A percentile compares a stretch with the other conserved stretches of the same genome.
phyloP scores from a whole-genome alignment of 495 filamentous ascomycete genomes.

The Aspergillus affinis region DNA sequence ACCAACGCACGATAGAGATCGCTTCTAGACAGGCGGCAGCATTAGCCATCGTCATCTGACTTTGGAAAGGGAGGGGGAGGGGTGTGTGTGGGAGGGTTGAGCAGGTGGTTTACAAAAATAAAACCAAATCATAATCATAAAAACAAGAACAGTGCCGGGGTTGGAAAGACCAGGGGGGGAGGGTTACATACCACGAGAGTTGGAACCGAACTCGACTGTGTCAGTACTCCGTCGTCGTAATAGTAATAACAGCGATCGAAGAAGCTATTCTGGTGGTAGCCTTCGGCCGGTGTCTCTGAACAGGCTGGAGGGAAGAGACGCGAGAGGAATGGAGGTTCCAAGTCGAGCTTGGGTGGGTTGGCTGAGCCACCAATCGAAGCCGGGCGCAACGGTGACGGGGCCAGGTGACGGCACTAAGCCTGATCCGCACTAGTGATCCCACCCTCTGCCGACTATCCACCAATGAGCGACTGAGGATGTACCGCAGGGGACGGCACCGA shows the following conservation, averaged over 20 bases:
- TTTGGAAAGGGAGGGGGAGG: background rate
- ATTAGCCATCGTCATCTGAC: constrained; percentile 28
- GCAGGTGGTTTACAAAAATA: constrained; percentile 1
- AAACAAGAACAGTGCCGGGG: background rate
- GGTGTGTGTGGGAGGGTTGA: constrained; percentile 11
- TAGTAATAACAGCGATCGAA: background rate
- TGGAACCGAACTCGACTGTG: background rate
- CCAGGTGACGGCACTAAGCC: constrained; percentile 18
- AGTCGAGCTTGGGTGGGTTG: background rate
- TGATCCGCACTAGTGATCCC: constrained; percentile 16
- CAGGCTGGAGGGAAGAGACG: background rate
- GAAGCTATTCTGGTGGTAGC: background rate
- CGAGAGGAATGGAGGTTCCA: background rate
- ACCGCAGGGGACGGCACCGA: constrained; percentile 9
- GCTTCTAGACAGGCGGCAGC: constrained; percentile 21
- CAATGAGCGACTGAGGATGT: constrained; percentile 13
- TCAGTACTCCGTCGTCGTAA: too few relatives aligned
- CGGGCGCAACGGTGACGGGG: background rate
- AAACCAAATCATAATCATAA: background rate
- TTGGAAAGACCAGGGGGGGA: background rate
- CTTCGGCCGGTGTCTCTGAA: too few relatives aligned
- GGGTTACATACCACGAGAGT: constrained; percentile 19
- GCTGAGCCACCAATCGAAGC: constrained; percentile 11
- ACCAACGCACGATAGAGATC: constrained; percentile 12
- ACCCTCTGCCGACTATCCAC: background rate